Evolutionary conservation across 2,329 filamentous ascomycete species (phyloP).

Genomic region (Pseudopyrenochaeta lycopersici): DNA sequence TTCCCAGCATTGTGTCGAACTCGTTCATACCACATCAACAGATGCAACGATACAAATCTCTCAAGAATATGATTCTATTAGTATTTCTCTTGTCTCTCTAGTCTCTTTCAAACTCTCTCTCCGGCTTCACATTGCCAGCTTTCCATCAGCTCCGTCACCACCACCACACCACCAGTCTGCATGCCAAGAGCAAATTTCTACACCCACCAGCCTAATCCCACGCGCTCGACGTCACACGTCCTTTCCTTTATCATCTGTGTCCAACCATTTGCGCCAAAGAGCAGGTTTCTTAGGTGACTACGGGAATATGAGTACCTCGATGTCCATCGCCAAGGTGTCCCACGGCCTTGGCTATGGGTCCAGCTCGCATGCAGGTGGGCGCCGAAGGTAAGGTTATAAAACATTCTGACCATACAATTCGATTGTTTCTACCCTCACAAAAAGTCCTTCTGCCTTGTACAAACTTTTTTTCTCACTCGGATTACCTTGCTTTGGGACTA

Average conservation of each 20-base stretch:
- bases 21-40: too few species aligned
- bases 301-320: slow-evolving; percentile 33
- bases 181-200: too few species aligned
- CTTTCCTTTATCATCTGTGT: background rate
- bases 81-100: too few species aligned
- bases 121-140: too few species aligned
- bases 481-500: background rate
- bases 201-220: background rate
- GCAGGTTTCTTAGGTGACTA: slow-evolving; percentile 12
- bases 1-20: too few species aligned
- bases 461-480: background rate
- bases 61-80: too few species aligned
- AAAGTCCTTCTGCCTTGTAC: slow-evolving; percentile 1
- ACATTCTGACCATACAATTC: background rate
- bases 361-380: slow-evolving; percentile 8
- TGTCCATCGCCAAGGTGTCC: slow-evolving; percentile 34
- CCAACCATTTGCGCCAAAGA: slow-evolving; percentile 16
- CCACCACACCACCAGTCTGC: too few species aligned
- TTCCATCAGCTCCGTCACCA: too few species aligned
- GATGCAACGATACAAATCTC: too few species aligned
- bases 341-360: slow-evolving; percentile 34
- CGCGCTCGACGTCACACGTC: slow-evolving; percentile 9
- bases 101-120: too few species aligned
- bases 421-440: slow-evolving; percentile 2
- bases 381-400: slow-evolving; percentile 18